phyloP scores from a whole-genome alignment of 371 early-diverging fungal genomes.

The Mucor sp. region DNA sequence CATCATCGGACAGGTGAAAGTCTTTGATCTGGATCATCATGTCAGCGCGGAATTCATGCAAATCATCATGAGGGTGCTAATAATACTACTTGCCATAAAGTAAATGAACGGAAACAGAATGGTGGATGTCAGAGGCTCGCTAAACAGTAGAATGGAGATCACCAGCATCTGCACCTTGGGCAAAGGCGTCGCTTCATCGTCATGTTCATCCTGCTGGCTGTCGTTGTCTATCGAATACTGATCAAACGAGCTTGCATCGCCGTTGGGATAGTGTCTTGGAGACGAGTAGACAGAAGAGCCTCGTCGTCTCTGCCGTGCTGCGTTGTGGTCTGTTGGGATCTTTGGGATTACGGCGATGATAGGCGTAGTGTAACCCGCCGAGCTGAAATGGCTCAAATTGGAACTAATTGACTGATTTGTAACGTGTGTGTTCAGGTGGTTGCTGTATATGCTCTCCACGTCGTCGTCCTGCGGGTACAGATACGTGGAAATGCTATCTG shows the following conservation, averaged over 20 bases:
- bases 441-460: not conserved
- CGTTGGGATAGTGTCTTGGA: not conserved
- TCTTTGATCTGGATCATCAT: conserved; percentile 46
- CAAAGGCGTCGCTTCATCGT: conserved; percentile 18
- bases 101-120: conserved; percentile 71
- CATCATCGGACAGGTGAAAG: conserved; percentile 62
- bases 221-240: conserved; percentile 10
- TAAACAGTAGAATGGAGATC: conserved; percentile 61
- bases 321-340: not conserved
- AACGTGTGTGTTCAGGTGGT: not conserved
- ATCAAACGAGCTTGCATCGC: not conserved
- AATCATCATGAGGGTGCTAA: too few species aligned
- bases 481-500: conserved; percentile 36
- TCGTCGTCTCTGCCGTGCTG: not conserved
- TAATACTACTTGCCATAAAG: conserved; percentile 47
- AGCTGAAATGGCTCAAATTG: not conserved
- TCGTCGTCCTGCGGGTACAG: not conserved
- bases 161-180: conserved; percentile 49
- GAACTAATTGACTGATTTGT: conserved; percentile 10
- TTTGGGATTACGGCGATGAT: not conserved
- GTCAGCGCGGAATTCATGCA: too few species aligned
- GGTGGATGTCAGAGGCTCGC: conserved; percentile 68
- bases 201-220: not conserved
- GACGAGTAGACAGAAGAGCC: not conserved
- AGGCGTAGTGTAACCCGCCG: not conserved